Conservation (phyloP, 192 early-diverging fungal genomes). For the Coemansia sp. region DNA sequence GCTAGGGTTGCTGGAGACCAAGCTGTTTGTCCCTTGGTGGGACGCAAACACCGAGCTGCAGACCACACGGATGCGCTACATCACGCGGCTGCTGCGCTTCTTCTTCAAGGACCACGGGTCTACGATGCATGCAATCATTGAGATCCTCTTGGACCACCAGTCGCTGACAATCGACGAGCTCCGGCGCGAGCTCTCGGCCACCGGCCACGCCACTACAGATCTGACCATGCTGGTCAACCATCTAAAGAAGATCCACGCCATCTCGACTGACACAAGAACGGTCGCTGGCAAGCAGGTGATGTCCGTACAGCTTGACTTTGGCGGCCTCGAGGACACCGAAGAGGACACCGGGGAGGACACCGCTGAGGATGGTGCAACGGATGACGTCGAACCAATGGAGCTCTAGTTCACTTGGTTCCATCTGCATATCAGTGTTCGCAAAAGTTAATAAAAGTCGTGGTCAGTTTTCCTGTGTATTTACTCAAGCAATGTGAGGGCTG, state of each 20-base stretch:
- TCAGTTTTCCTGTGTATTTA: not conserved
- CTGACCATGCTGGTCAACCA: conserved; percentile 37
- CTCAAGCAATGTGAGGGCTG: not conserved
- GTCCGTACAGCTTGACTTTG: conserved; percentile 45
- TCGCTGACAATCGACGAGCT: conserved; percentile 45
- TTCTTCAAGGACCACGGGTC: conserved; percentile 54
- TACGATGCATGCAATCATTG: conserved; percentile 47
- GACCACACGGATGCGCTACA: conserved; percentile 28
- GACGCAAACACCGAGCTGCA: conserved; percentile 31
- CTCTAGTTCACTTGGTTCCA: not conserved
- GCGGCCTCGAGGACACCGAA: conserved; percentile 23
- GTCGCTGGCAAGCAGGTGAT: conserved; percentile 41
- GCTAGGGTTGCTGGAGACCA: conserved; percentile 42
- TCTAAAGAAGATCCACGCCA: conserved; percentile 35
- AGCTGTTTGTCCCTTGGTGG: conserved; percentile 54
- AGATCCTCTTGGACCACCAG: conserved; percentile 41
- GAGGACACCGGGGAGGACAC: not conserved
- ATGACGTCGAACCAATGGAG: conserved; percentile 3
- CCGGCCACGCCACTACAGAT: conserved; percentile 38
- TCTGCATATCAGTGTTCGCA: not conserved
- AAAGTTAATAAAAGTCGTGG: not conserved
- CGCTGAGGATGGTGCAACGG: too few relatives aligned
- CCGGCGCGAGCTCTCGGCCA: conserved; percentile 33
- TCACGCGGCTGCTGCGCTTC: conserved; percentile 36
- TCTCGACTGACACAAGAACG: conserved; percentile 25